Evolutionary conservation across 2,329 filamentous ascomycete genomes (phyloP), one percentile per base, ranked within the genome.

Genomic region (Diplodia mutila): DNA sequence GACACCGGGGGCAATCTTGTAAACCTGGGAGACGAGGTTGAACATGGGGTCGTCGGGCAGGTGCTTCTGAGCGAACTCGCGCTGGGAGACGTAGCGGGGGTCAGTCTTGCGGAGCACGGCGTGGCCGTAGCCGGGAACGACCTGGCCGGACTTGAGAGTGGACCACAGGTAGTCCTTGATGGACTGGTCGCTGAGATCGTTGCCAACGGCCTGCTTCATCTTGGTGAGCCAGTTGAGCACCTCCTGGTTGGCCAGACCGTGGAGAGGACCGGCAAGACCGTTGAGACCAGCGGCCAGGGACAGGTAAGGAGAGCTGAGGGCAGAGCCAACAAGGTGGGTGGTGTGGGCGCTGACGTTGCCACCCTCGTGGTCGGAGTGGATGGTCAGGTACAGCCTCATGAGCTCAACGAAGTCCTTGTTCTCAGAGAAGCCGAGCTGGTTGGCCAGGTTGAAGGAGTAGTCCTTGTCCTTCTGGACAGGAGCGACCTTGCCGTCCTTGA

Each of bases 301-400:
- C 75, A 99, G 90, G 90, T 96, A 96, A 72, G 95, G 94, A 72
- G 95, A 99, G 89, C 92, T 97, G 78, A 99, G 90, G 76, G 95
- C 94, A 79, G 89, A 93, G 82, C 95, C 95, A 76, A 99, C 95
- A 81, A 99, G 87, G 87, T 99, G 95, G 73, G 95, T 98, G 81
- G 95, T 97, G 89, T 99, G 95, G 74, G 95, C 95, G 81, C 89
- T 93, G 84, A 99, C 95, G 84, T 99, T 99, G 75, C 95, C 95
- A 86, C 95, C 95, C 88, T 99, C 95, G 88, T 99, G 95, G 84
- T 99, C 95, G 71, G 95, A 94, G 91, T 99, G 95, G 84, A 99
- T 99, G 85, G 95, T 98, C 78, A 99, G 89, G 89, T 99, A 99
- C 74, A 99, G 89, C 83, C 95, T 93, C 90, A 99, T 92, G 76